A percentile compares a stretch with the other conserved stretches of the same genome.
Evolutionary conservation across 148 eudicot species (phyloP).

Genomic region (Rhododendron ovatum): DNA sequence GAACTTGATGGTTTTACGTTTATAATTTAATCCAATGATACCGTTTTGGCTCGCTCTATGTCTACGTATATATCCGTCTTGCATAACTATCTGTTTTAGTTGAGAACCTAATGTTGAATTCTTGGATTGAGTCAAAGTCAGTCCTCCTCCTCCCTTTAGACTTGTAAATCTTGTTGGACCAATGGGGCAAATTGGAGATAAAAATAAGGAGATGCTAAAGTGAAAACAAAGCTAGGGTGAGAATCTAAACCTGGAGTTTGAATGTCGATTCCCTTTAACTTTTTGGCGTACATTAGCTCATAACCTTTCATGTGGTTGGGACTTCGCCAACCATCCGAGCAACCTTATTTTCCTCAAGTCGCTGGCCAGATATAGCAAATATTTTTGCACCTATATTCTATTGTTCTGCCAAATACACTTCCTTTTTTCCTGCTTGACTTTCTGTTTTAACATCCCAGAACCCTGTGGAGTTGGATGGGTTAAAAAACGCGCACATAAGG

Average conservation of each 20-base stretch:
- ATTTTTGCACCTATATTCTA: neutral
- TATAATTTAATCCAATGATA: neutral
- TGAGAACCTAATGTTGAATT: neutral
- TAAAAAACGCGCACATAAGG: constrained; percentile 78
- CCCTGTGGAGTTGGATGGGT: constrained; percentile 83
- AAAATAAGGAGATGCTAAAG: neutral
- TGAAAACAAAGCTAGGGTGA: neutral
- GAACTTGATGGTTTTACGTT: neutral
- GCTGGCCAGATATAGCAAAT: neutral
- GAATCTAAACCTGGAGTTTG: neutral
- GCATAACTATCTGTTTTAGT: neutral
- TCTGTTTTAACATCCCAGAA: constrained; percentile 41
- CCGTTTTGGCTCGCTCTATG: neutral
- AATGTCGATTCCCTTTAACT: neutral
- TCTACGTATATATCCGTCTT: neutral
- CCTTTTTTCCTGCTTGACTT: neutral
- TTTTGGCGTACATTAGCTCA: neutral
- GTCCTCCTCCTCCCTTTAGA: neutral
- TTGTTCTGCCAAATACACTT: neutral
- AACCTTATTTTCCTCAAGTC: neutral
- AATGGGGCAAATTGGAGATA: neutral
- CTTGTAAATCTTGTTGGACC: neutral
- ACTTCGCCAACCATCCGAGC: neutral
- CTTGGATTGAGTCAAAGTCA: neutral
- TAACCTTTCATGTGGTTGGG: neutral